A percentile compares a stretch with the other conserved stretches of the same genome.
phyloP scores from a whole-genome alignment of 2,329 filamentous ascomycete genomes.

The Blastomyces parvus region DNA sequence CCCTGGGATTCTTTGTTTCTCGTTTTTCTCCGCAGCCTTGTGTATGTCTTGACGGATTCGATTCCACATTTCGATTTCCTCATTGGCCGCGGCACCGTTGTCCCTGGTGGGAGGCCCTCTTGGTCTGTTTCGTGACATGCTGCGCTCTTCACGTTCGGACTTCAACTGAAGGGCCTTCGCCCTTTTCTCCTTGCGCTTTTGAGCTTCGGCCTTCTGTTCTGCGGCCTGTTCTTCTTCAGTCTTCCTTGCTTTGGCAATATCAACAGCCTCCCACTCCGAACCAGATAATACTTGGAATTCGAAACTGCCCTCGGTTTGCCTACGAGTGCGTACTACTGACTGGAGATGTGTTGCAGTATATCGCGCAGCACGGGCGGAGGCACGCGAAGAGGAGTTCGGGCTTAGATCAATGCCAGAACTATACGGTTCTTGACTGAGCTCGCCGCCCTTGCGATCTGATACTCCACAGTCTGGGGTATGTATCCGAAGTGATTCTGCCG shows the following conservation, averaged over 20 bases:
- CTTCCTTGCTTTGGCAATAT: slow-evolving; percentile 16
- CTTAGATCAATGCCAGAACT: not conserved
- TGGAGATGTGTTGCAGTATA: not conserved
- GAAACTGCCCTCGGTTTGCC: not conserved
- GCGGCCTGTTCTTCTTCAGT: not conserved
- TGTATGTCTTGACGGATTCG: slow-evolving; percentile 35
- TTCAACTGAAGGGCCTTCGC: not conserved
- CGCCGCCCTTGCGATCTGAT: not conserved
- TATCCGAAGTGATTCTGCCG: not conserved
- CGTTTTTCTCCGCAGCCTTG: slow-evolving; percentile 37
- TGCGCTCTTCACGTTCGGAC: not conserved
- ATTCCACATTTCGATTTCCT: slow-evolving; percentile 39
- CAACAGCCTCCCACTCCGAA: slow-evolving; percentile 23
- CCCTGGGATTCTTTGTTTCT: slow-evolving; percentile 32
- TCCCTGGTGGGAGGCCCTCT: slow-evolving; percentile 31
- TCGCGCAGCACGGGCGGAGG: not conserved
- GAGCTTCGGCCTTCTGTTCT: not conserved
- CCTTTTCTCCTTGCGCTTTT: not conserved
- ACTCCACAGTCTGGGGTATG: not conserved
- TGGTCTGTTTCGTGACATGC: slow-evolving; percentile 37
- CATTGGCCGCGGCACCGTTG: slow-evolving; percentile 36
- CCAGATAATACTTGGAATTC: not conserved
- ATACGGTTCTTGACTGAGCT: not conserved
- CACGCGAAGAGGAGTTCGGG: not conserved
- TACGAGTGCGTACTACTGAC: slow-evolving; percentile 9